Conservation (phyloP, 352 stramenopile species). For the Pythium plurisporium region DNA sequence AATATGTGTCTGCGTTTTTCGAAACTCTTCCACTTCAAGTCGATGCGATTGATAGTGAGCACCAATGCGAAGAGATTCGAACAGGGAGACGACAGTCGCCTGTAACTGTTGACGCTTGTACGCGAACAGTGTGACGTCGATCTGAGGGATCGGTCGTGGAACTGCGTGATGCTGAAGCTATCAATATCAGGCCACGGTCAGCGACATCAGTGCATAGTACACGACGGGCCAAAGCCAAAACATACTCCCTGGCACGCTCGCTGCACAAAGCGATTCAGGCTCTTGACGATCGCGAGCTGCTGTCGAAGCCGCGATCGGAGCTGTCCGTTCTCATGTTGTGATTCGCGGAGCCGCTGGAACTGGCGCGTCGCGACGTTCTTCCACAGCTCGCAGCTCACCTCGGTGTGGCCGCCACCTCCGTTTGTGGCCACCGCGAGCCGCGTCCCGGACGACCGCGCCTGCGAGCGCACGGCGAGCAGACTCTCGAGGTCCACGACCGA, state of each 20-base stretch:
- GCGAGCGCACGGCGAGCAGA: background rate
- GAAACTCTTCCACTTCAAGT: background rate
- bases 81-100: background rate
- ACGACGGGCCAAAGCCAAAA: too few relatives aligned
- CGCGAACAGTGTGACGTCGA: background rate
- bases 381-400: background rate
- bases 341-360: background rate
- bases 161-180: background rate
- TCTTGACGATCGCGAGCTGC: background rate
- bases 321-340: background rate
- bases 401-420: background rate
- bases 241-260: background rate
- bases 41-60: background rate
- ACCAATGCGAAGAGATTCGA: background rate
- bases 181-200: background rate
- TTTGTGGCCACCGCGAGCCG: background rate
- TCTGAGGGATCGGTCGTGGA: background rate
- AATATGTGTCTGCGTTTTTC: background rate
- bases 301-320: background rate
- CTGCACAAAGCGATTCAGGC: background rate
- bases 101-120: background rate
- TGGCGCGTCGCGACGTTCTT: background rate
- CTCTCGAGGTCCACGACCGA: background rate
- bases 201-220: background rate
- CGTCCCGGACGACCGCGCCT: background rate